Base-by-base conservation (phyloP, 768 basidiomycete genomes). In the Russula emetica region DNA sequence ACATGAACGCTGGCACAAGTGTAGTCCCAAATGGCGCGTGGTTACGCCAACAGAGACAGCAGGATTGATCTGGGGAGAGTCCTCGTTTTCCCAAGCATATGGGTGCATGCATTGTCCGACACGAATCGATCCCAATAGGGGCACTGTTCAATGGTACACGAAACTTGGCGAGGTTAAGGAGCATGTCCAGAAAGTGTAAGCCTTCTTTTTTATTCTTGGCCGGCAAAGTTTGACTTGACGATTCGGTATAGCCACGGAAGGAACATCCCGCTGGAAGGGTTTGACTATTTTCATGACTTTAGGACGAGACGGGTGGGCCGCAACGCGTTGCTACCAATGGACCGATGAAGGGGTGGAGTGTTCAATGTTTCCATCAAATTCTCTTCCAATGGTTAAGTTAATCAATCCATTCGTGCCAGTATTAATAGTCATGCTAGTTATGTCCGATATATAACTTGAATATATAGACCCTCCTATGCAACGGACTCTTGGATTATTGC, bases 201-300 rank as follows among this genome's bases (percentile, higher is more conserved):
- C 18, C 3, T 14, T 28, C 13, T 20, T 55, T 3, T 38, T 20
- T 38, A 16, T 34, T 20, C n/a, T 14, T 26, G 38, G 24, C 6
- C 42, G 18, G 38, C 28, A 55, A 4, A 10, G 22, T 32, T 32
- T 61, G 26, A 61, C 36, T 0, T 7, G 18, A 13, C 13, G 8
- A 40, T 24, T 10, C 22, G 18, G 22, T 38, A 13, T 34, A 62
- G 61, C 10, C 61, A 62, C 30, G 38, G 50, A n/a, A 57, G 26
- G 24, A 36, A 47, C 26, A 7, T 44, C 18, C 55, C 62, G n/a
- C 50, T 52, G 10, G 62, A 63, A 11, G 62, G 62, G 1, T 11
- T 26, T 6, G 62, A 63, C 56, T 63, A 44, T 22, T 63, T 44
- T 30, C 57, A 44, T 20, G 36, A 63, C 40, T 57, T 26, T 36